Evolutionary conservation across 306 rosid genomes (phyloP), one percentile per base, ranked within the genome.

Genomic region (Cicer yamashitae): DNA sequence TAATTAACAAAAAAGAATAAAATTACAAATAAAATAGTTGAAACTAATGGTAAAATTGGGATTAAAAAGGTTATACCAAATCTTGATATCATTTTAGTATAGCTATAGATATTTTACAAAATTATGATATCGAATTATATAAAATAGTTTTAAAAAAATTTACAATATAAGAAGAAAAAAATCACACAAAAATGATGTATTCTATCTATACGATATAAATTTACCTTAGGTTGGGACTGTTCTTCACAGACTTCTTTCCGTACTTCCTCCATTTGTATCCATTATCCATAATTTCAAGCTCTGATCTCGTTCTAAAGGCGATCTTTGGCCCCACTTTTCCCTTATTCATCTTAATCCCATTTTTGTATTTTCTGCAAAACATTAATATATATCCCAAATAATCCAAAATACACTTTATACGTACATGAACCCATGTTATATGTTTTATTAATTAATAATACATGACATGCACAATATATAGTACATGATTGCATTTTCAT

Each of bases 261-360:
- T 91, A 91, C 85, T 91, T 91, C 76, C 97, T 86, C 97, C 97
- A 91, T 70, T 86, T 91, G 84, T 83, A 91, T 66, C 97, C 97
- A 80, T 91, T 94, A 48, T 91, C 94, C 92, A 91, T 87, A 43
- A 87, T 53, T 83, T 89, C 97, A 46, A 84, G 17, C 77, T 87
- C 89, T 48, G 97, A 84, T 83, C 76, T 86, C 0, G 97, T 91
- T 80, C 81, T 86, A 65, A 91, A 91, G 14, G 91, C 94, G 66
- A 91, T 64, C 71, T 86, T 84, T 44, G 59, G 66, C 48, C 57
- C 74, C 78, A 8, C 71, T 73, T 73, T 82, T 25, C 3, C 34
- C 2, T 84, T 85, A 64, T 68, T 83, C 14, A 41, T 37, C 83
- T 47, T 69, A 71, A 10, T 76, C 50, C 71, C 78, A 44, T 45